Base-by-base conservation (phyloP, 805 yeast species). In the Brettanomyces sp. region DNA sequence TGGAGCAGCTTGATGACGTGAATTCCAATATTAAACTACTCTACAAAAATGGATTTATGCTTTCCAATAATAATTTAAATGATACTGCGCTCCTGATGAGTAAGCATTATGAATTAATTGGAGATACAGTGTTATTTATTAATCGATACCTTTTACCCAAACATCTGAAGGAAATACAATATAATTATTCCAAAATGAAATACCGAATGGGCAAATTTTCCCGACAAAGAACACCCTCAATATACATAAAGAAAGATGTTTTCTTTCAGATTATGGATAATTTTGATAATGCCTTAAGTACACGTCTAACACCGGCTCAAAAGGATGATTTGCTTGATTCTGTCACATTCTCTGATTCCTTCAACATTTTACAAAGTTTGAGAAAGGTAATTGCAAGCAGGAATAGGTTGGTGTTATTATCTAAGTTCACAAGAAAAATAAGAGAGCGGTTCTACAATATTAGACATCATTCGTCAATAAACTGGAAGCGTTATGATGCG, bases 131-230 rank as follows among this genome's bases (percentile, higher is more conserved):
- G 14, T 35, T 35, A 22, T 57, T 65, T 38, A 50, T 62, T 41
- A 65, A 66, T 42, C 47, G 45, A 30, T 52, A 47, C 25, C 33
- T 65, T 38, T 41, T 65, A n/a, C 57, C 61, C 13, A 57, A 59
- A 12, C 54, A 50, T 44, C 11, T 28, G 11, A 28, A 28, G 32
- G 11, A 28, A 9, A 48, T 52, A 6, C 36, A 36, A 12, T 39
- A 46, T 13, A 39, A 38, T 28, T 21, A 40, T 12, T 43, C 49
- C 46, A 47, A 43, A 34, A 13, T 52, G n/a, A 46, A 46, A 22
- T 43, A 48, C 36, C 41, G 48, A n/a, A 45, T 50, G 28, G 50
- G 48, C 4, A 13, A 41, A 21, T 40, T 46, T 8, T 50, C 50
- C 8, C 45, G 43, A 14, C 18, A 50, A 14, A 34, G 18, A 6